These are phyloP conservation scores for Talaromyces nanjingensis DNA, from an alignment of 495 filamentous ascomycete genomes.

Conservation along the genomic window DNA sequence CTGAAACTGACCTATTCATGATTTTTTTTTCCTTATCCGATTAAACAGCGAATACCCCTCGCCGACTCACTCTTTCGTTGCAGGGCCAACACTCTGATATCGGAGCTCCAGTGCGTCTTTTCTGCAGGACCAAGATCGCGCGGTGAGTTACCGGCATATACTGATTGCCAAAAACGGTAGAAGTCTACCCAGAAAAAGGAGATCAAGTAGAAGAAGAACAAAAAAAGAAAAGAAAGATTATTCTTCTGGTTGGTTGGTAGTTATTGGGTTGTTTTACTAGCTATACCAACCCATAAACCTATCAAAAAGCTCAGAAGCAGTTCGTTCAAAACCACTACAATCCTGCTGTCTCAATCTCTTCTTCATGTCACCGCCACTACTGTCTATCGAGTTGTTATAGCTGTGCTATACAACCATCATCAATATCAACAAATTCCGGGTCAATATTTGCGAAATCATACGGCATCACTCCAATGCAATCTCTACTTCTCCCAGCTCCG, in stretches of 20 bases:
- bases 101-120: conserved; percentile 13
- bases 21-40: not conserved
- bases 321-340: not conserved
- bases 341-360: not conserved
- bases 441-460: not conserved
- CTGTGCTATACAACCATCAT: conserved; percentile 8
- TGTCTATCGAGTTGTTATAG: not conserved
- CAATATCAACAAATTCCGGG: not conserved
- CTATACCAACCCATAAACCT: not conserved
- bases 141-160: not conserved
- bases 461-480: conserved; percentile 35
- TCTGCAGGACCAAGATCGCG: conserved; percentile 6
- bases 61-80: conserved; percentile 6
- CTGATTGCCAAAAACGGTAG: not conserved
- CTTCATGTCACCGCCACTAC: conserved; percentile 1
- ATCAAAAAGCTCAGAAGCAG: not conserved
- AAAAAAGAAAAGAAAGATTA: conserved; percentile 10
- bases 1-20: not conserved
- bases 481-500: conserved; percentile 40
- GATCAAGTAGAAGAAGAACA: conserved; percentile 12
- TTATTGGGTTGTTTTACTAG: not conserved
- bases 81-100: conserved; percentile 9
- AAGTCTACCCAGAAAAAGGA: conserved; percentile 12
- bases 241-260: conserved; percentile 11
- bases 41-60: conserved; percentile 2